Conservation (phyloP, 2,329 filamentous ascomycete genomes). For the Calonectria leucothoes region DNA sequence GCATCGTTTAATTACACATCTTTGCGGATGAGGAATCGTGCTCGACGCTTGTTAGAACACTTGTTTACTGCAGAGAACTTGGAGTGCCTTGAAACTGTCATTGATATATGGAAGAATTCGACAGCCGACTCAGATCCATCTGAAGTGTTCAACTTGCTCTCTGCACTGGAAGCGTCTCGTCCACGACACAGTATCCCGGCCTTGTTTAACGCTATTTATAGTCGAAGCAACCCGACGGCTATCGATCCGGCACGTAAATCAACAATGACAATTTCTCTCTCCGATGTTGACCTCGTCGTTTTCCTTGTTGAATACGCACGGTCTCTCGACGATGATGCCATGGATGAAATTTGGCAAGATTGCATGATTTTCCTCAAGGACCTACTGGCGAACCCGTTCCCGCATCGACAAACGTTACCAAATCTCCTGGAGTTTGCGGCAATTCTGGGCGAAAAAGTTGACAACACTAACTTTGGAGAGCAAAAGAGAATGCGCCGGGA, state of each 20-base stretch:
- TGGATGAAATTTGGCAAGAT: slow-evolving; percentile 98
- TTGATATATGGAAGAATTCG: slow-evolving; percentile 80
- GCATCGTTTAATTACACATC: slow-evolving; percentile 94
- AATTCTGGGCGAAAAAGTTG: slow-evolving; percentile 92
- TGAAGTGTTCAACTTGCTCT: slow-evolving; percentile 85
- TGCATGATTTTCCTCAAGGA: slow-evolving; percentile 93
- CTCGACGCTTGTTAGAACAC: slow-evolving; percentile 89
- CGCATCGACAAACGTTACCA: slow-evolving; percentile 90
- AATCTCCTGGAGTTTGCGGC: slow-evolving; percentile 89
- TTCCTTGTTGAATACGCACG: slow-evolving; percentile 92
- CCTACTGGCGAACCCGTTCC: slow-evolving; percentile 91
- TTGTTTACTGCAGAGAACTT: slow-evolving; percentile 92
- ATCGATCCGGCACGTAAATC: slow-evolving; percentile 86
- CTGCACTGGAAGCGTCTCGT: slow-evolving; percentile 89
- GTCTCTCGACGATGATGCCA: slow-evolving; percentile 94
- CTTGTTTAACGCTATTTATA: slow-evolving; percentile 96
- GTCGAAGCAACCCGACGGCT: slow-evolving; percentile 85
- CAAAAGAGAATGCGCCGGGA: slow-evolving; percentile 92
- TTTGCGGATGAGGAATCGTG: slow-evolving; percentile 88
- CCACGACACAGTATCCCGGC: slow-evolving; percentile 93
- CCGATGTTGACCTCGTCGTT: slow-evolving; percentile 84
- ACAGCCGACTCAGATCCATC: slow-evolving; percentile 60
- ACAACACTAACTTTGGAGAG: slow-evolving; percentile 97
- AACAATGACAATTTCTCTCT: slow-evolving; percentile 85
- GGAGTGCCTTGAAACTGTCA: slow-evolving; percentile 92